Evolutionary conservation across 2,329 filamentous ascomycete genomes (phyloP).

Genomic region (Alternaria arbusti): DNA sequence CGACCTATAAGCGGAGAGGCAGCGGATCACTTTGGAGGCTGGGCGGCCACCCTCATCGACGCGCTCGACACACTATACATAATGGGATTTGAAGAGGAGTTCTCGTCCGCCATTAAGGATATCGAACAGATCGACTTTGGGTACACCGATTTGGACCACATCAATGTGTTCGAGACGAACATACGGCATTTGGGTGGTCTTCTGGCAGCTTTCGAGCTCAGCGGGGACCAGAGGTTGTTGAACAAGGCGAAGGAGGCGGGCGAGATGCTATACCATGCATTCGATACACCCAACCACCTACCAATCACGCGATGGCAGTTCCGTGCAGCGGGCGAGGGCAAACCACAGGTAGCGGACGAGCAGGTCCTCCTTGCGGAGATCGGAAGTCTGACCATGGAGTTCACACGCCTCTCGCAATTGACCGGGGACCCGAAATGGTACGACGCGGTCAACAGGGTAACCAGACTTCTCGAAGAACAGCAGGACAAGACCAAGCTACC

Average conservation of each 20-base stretch:
- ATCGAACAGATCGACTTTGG: conserved; percentile 54
- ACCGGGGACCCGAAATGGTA: conserved; percentile 56
- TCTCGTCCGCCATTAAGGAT: conserved; percentile 53
- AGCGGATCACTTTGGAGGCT: conserved; percentile 55
- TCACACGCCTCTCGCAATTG: conserved; percentile 54
- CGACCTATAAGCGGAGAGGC: conserved; percentile 51
- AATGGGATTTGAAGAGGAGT: conserved; percentile 57
- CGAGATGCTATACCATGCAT: conserved; percentile 80
- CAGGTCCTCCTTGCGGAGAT: conserved; percentile 55
- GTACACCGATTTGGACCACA: conserved; percentile 43
- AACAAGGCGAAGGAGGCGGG: conserved; percentile 81
- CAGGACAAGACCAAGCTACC: conserved; percentile 53
- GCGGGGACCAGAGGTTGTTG: conserved; percentile 73
- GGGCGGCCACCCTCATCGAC: conserved; percentile 56
- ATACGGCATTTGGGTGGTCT: conserved; percentile 88
- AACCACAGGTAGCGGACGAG: conserved; percentile 49
- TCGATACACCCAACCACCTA: conserved; percentile 95
- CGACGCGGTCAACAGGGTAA: conserved; percentile 54
- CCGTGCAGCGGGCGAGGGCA: conserved; percentile 45
- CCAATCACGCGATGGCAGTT: conserved; percentile 62
- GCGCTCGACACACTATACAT: conserved; percentile 56
- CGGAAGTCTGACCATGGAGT: conserved; percentile 57
- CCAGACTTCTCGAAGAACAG: conserved; percentile 50
- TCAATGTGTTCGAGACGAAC: conserved; percentile 60
- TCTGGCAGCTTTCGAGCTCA: conserved; percentile 85